Evolutionary conservation across 2,329 filamentous ascomycete species (phyloP), one percentile per base, ranked within the genome.

Genomic region (Anthostomella pinea): DNA sequence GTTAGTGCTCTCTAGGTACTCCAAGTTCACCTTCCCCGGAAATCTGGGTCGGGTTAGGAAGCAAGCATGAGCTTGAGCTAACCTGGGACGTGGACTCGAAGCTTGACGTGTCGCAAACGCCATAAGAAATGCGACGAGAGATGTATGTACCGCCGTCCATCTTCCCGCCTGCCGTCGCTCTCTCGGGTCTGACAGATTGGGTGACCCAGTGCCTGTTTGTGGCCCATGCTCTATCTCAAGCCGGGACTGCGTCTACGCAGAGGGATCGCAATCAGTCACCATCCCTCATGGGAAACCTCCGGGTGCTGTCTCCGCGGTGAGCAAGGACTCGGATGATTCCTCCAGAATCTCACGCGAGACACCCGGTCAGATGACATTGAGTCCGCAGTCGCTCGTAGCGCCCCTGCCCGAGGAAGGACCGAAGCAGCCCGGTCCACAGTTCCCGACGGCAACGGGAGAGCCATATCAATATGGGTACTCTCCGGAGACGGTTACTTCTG

Each of bases 401-500:
- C 37, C 37, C 13, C 20, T 33, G 6, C 21, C 33, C n/a, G 41
- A 35, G 9, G 33, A 39, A n/a, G 27, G 16, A 26, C 19, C 34
- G 10, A 26, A 24, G 14, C 22, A 33, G 22, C 29, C 35, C 20
- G 15, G 15, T 18, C 33, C 31, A 13, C 30, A 29, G 13, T 39
- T 30, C 22, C 15, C 38, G 16, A 9, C 38, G 14, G 22, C 38
- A 15, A 9, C 38, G 14, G 22, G 15, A 15, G 43, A 43, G 13
- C 22, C 33, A 13, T 43, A 45, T 25, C 38, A 43, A 18, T 47
- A 45, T 33, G 46, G 43, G 23, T 52, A 45, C 41, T 53, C 52
- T 8, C 53, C 52, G 13, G 52, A 54, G 13, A 57, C 52, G 13
- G 47, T 56, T 7, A 33, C 49, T 3, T 54, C 49, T 15, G 58